Evolutionary conservation across 345 rosid genomes (phyloP), one percentile per base, ranked within the genome.

Genomic region (Melastoma malabathricum): DNA sequence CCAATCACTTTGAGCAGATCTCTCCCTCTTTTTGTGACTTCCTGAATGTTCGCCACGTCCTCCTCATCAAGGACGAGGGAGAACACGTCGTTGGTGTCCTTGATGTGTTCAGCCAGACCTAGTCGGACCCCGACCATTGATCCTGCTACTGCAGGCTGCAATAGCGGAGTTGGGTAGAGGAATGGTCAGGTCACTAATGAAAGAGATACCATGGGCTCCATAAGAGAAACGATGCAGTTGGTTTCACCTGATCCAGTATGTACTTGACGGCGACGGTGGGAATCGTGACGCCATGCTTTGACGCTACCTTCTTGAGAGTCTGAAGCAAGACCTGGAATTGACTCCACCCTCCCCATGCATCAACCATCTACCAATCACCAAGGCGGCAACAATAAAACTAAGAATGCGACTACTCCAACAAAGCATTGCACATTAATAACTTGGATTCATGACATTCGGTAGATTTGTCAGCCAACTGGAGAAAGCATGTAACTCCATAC

Each of bases 331-430:
- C 70, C 80, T 89, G 97, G 67, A 89, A 89, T 17, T 62, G 81
- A 69, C 72, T 64, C 97, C 97, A 89, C 43, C 93, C 97, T 83
- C 97, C 97, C 97, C 95, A 86, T 15, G 94, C 88, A 78, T 89
- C 97, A 59, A 86, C 82, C 94, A 86, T 83, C 97, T 89, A 77
- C 50, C 52, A 65, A 27, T 22, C 15, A 45, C 46, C 22, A 10
- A 15, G 22, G 16, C 46, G 18, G 50, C 25, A 17, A 41, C 13
- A 41, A 10, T 6, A 53, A 5, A n/a, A 51, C 3, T n/a, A 25
- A 16, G 12, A 6, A 25, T 15, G 1, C 34, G 10, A 13, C 18
- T 15, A 6, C 10, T 38, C 23, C 12, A 22, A 52, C 25, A 52
- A 9, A 13, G 22, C 23, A 38, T 18, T 38, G n/a, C 15, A 54